These are phyloP conservation scores for Hypoxylon sp. DNA, from an alignment of 2,329 filamentous ascomycete species.

Conservation along the genomic window DNA sequence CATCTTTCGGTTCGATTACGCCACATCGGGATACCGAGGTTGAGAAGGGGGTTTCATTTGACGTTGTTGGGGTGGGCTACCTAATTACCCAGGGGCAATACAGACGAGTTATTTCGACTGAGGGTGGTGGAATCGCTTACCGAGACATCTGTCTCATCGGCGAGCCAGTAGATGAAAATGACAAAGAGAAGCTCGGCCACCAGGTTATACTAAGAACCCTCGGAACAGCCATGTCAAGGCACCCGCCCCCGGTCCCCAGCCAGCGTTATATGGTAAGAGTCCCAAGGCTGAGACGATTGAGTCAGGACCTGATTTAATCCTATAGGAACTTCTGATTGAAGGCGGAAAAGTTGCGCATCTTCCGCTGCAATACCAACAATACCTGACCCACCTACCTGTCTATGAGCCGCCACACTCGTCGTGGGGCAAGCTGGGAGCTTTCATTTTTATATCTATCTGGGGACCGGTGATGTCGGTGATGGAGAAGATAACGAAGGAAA, in stretches of 20 bases:
- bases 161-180: no score
- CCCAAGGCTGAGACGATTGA: no score
- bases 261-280: slow-evolving; percentile 6
- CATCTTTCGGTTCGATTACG: neutral
- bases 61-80: neutral
- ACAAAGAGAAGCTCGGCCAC: no score
- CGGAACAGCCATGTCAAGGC: neutral
- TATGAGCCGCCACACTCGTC: neutral
- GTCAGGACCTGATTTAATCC: neutral
- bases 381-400: neutral
- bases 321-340: neutral
- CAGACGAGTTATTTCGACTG: neutral
- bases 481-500: neutral
- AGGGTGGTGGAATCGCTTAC: neutral
- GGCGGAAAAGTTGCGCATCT: neutral
- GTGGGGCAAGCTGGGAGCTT: neutral
- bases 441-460: neutral
- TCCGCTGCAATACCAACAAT: neutral
- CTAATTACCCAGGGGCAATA: neutral
- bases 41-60: neutral
- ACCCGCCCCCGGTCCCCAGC: slow-evolving; percentile 1
- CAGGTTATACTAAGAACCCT: no score
- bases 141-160: neutral
- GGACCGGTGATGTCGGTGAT: neutral
- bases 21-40: neutral